Base-by-base conservation (phyloP, 352 stramenopile species). In the Discostella stelligera region DNA sequence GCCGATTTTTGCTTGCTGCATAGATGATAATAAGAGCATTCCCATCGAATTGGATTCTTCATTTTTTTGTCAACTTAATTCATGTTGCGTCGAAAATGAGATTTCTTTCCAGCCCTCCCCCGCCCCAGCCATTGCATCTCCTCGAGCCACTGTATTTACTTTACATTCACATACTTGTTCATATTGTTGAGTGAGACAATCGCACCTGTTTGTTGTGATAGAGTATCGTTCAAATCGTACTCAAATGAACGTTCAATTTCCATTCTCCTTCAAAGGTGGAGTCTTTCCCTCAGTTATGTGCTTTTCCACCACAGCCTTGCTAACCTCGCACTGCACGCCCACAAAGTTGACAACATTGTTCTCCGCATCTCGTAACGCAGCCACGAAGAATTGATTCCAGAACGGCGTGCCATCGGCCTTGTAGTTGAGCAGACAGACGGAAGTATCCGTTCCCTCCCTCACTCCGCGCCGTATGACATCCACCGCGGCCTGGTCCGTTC, bases 301-400 rank as follows among this genome's bases (percentile, higher is more conserved):
- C 56, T 90, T 90, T 50, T 93, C 88, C 7, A 93, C 88, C 30
- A 91, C 86, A 21, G 88, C 88, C 68, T 93, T 93, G 37, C 70
- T 86, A 20, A 94, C 89, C 70, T 92, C 86, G 68, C 89, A 94
- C 81, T 96, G 93, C 0, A 96, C 93, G 18, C 93, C 92, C 11
- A 97, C 92, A 82, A 93, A 96, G 71, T 97, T 96, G 13, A 96
- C 91, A 18, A 96, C 85, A 79, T 91, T 90, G 50, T 93, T 90
- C 65, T 95, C 89, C 20, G 87, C 87, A 85, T 96, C 92, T 56
- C 91, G 69, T 11, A 96, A 78, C 13, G 91, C 84, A 0, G 93
- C 92, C 16, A 96, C 87, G 83, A 94, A 96, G 74, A 97, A 94
- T 79, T 96, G 94, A 87, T 97, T 97, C 91, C 91, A 96, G 69